These are phyloP conservation scores for Chenopodium berlandieri DNA, from an alignment of 148 eudicot genomes.

Conservation along the genomic window DNA sequence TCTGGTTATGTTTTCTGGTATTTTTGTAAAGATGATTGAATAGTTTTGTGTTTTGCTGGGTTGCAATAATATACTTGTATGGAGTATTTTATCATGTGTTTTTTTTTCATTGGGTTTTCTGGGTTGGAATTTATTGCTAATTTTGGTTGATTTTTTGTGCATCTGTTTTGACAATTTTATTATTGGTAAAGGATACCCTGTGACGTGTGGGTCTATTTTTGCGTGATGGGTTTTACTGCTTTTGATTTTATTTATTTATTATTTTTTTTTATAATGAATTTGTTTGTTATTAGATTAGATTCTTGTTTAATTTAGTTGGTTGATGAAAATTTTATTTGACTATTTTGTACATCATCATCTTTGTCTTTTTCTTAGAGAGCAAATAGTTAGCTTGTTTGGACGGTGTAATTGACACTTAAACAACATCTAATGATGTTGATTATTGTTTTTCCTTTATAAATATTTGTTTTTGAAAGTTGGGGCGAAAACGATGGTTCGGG, in stretches of 20 bases:
- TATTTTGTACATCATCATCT: neutral
- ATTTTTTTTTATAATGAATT: too few relatives aligned
- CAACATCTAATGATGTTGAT: neutral
- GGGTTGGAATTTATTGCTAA: neutral
- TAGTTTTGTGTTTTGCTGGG: too few relatives aligned
- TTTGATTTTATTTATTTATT: too few relatives aligned
- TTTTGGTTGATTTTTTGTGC: neutral
- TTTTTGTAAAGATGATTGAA: neutral
- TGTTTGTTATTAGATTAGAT: neutral
- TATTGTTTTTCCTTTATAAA: neutral
- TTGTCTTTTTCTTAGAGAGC: neutral
- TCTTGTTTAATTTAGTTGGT: neutral
- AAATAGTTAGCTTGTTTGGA: neutral
- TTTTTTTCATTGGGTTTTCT: too few relatives aligned
- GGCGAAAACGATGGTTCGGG: neutral
- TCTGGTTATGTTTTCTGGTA: neutral
- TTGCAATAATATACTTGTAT: too few relatives aligned
- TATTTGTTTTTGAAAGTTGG: neutral
- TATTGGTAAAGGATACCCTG: too few relatives aligned
- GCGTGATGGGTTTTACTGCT: too few relatives aligned
- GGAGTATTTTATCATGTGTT: too few relatives aligned
- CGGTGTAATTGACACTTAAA: neutral
- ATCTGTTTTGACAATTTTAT: too few relatives aligned
- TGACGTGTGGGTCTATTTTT: too few relatives aligned
- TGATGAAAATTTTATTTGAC: neutral